Percentiles rank a stretch among this genome's conserved stretches.
Evolutionary conservation across 805 yeast genomes (phyloP).

Genomic region (Sungouiozyma intestinalis): DNA sequence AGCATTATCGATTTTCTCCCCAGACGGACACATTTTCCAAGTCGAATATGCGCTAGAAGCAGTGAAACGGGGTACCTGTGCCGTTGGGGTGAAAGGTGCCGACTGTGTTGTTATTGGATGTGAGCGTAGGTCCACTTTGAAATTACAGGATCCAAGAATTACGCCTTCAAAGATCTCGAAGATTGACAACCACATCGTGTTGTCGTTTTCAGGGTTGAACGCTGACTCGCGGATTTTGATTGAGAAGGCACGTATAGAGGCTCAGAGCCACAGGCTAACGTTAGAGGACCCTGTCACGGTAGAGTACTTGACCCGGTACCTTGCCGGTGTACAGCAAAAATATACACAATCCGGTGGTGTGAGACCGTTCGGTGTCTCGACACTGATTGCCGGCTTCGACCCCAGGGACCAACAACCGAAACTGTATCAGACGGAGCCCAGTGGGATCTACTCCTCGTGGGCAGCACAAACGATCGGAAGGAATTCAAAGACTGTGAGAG

Average conservation of each 20-base stretch:
- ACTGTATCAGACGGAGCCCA: slow-evolving; percentile 91
- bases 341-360: slow-evolving; percentile 98
- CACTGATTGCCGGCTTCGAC: slow-evolving; percentile 93
- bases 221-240: slow-evolving; percentile 96
- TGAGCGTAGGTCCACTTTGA: slow-evolving; percentile 90
- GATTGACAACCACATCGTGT: slow-evolving; percentile 79
- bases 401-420: slow-evolving; percentile 63
- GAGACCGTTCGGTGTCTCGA: slow-evolving; percentile 94
- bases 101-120: slow-evolving; percentile 89
- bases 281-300: slow-evolving; percentile 88
- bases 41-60: slow-evolving; percentile 98
- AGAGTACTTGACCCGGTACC: slow-evolving; percentile 85
- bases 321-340: slow-evolving; percentile 96
- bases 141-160: slow-evolving; percentile 91
- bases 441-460: slow-evolving; percentile 97
- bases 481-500: slow-evolving; percentile 89
- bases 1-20: slow-evolving; percentile 96
- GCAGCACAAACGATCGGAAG: slow-evolving; percentile 96
- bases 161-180: slow-evolving; percentile 91
- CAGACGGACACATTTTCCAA: slow-evolving; percentile 98
- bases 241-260: slow-evolving; percentile 92
- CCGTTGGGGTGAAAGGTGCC: slow-evolving; percentile 91
- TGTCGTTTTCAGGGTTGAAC: slow-evolving; percentile 94
- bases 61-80: slow-evolving; percentile 95
- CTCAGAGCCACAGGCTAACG: slow-evolving; percentile 89